Evolutionary conservation across 108 stramenopile genomes (phyloP), one percentile per base, ranked within the genome.

Genomic region (Stephanodiscus triporus): DNA sequence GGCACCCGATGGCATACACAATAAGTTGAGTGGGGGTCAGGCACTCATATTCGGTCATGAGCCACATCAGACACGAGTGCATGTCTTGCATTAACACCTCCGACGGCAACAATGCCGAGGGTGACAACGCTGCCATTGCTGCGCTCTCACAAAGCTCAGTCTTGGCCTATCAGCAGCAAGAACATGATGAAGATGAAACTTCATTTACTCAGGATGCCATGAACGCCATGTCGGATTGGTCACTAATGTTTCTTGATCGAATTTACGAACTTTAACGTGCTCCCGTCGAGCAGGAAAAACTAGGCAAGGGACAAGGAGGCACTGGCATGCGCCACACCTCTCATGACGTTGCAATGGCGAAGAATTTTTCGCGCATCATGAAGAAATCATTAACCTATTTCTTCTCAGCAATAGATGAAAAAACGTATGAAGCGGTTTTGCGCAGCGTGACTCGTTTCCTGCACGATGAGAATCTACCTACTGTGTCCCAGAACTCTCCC

Each of bases 261-360:
- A 75, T 96, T n/a, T 96, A 90, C 65, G 86, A 83, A 63, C 75
- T 94, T 14, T 65, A 93, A 13, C 74, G 90, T 54, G 91, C 94
- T 38, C 83, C 89, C 13, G 95, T 90, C 9, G 92, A 93, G 73
- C 75, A 88, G 57, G 95, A 93, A 62, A 96, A 93, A 72, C 57
- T 82, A 17, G 89, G 89, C 50, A 93, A 92, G 66, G 85, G 75
- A 9, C 72, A 85, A 29, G 80, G 87, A 29, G 90, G 91, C 32
- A 79, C 85, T 4, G 93, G 88, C 32, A 67, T 82, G 11, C 77
- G 89, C 2, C 94, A 95, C 68, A 83, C 91, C 27, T 87, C 87
- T 14, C 84, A 82, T 2, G 94, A 95, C 65, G 91, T 90, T 48
- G 87, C 88, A 43, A 77, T 85, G 40, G 75, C 94, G 38, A 78